A percentile compares a stretch with the other conserved stretches of the same genome.
Conservation (phyloP, 208 protist genomes). For the Wallacemonas sp. region DNA sequence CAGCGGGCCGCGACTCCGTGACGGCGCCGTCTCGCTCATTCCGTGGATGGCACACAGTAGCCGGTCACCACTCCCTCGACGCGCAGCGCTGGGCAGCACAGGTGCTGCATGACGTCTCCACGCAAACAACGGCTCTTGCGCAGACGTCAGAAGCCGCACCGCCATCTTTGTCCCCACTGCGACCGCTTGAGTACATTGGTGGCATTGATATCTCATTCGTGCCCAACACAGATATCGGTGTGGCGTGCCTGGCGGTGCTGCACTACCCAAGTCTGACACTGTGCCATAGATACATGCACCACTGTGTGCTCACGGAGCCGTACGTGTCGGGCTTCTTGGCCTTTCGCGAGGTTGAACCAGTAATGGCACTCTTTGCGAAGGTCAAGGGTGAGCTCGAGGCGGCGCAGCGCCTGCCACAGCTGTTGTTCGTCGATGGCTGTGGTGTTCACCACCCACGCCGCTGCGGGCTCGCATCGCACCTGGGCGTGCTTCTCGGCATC, state of each 20-base stretch:
- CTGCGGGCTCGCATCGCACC: constrained; percentile 93
- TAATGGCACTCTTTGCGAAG: constrained; percentile 43
- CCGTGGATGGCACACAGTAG: no score
- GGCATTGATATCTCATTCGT: constrained; percentile 85
- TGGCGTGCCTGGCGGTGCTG: constrained; percentile 68
- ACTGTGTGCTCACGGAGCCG: constrained; percentile 64
- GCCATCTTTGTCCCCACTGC: constrained; percentile 2
- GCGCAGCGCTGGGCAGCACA: constrained; percentile 7
- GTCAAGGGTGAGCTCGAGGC: constrained; percentile 21
- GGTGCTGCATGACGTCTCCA: constrained; percentile 5
- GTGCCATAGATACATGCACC: constrained; percentile 40
- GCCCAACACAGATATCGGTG: constrained; percentile 40
- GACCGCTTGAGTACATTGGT: constrained; percentile 39
- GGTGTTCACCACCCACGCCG: constrained; percentile 92
- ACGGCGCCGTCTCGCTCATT: no score
- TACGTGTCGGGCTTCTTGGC: constrained; percentile 96
- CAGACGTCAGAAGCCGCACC: background rate
- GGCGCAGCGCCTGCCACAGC: constrained; percentile 48
- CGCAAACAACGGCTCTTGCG: no score
- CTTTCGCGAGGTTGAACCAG: constrained; percentile 90
- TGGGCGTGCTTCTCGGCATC: constrained; percentile 88
- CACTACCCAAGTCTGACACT: constrained; percentile 55
- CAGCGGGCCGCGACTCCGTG: no score
- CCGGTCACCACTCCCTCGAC: background rate
- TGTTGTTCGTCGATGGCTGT: constrained; percentile 96